phyloP scores from a whole-genome alignment of 306 rosid species.

The Vigna hirtella region DNA sequence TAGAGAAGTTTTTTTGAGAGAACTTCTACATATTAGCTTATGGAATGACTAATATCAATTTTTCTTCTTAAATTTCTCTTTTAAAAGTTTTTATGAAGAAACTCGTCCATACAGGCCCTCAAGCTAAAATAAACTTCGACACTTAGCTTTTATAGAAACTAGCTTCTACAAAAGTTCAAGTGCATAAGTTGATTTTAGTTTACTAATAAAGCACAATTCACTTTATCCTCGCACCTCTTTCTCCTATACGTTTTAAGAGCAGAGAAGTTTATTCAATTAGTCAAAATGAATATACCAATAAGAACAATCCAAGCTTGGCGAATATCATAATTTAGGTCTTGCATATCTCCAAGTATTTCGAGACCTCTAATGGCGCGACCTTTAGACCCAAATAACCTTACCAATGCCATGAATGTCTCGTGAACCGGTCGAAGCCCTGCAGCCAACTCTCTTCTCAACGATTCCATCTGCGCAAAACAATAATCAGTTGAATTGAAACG shows the following conservation, averaged over 20 bases:
- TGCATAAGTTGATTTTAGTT: not conserved
- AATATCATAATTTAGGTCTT: constrained; percentile 45
- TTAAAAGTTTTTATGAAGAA: too few species aligned
- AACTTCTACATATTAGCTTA: too few species aligned
- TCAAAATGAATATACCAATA: constrained; percentile 53
- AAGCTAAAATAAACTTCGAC: not conserved
- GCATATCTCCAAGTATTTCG: constrained; percentile 92
- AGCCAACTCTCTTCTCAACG: constrained; percentile 80
- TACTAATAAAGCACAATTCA: not conserved
- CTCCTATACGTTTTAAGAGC: too few species aligned
- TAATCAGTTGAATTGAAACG: constrained; percentile 10
- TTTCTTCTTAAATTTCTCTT: too few species aligned
- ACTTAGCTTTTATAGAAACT: not conserved
- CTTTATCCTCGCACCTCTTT: not conserved
- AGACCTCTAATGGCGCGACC: constrained; percentile 70
- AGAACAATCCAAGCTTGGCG: constrained; percentile 59
- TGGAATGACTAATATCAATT: too few species aligned
- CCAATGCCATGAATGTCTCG: constrained; percentile 79
- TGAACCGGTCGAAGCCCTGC: constrained; percentile 93
- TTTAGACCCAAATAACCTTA: constrained; percentile 78
- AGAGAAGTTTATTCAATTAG: not conserved
- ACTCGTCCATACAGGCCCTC: too few species aligned
- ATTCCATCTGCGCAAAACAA: constrained; percentile 62
- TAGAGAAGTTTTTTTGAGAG: too few species aligned
- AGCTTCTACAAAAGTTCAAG: not conserved